Percentiles rank a stretch among this genome's conserved stretches.
phyloP scores from a whole-genome alignment of 371 early-diverging fungal genomes.

The Apophysomyces elegans region DNA sequence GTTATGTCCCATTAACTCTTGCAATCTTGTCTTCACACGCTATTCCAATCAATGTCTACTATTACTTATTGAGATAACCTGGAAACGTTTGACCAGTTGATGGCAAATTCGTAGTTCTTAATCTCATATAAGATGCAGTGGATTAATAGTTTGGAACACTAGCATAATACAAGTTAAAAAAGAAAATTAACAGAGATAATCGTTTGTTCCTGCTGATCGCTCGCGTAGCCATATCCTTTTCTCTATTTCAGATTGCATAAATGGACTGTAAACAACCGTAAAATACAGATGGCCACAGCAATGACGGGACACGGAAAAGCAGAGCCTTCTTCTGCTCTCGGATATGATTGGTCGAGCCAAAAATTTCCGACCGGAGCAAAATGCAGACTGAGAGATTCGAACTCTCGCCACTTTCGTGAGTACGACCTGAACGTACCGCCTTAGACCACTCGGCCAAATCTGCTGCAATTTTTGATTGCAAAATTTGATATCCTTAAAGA shows the following conservation, averaged over 20 bases:
- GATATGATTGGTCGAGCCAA: no score
- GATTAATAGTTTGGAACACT: neutral
- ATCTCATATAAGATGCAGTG: neutral
- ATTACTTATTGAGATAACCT: no score
- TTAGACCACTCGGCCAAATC: constrained; percentile 42
- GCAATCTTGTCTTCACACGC: no score
- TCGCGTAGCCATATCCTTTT: neutral
- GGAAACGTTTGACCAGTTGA: no score
- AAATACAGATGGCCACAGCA: neutral
- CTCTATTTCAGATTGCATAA: neutral
- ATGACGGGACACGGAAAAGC: no score
- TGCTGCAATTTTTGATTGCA: neutral
- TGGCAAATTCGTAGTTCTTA: no score
- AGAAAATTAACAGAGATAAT: no score
- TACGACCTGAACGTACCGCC: constrained; percentile 44
- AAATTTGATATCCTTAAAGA: neutral
- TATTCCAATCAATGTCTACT: no score
- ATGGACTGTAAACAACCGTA: neutral
- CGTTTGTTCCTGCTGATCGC: no score
- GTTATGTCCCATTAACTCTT: no score
- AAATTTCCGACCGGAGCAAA: neutral
- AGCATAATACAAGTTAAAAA: neutral
- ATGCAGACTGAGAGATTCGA: constrained; percentile 39
- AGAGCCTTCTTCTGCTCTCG: no score
- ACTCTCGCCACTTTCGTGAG: constrained; percentile 42